Percentiles rank a stretch among this genome's conserved stretches.
Evolutionary conservation across 345 rosid species (phyloP).

Genomic region (Iberis pinnata): DNA sequence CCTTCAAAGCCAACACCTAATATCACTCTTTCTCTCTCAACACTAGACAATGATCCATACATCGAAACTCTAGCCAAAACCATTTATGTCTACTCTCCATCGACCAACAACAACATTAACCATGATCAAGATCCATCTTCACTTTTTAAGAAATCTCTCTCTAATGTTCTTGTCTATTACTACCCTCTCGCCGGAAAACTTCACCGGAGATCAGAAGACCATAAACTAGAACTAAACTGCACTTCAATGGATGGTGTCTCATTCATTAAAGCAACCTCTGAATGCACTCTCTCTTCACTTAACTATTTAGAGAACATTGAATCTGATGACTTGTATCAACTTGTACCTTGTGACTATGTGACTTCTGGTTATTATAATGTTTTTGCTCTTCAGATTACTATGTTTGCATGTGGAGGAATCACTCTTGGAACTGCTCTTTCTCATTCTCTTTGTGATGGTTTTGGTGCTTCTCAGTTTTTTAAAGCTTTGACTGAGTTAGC

Average conservation of each 20-base stretch:
- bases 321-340: conserved; percentile 22
- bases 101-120: background rate
- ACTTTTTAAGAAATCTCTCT: conserved; percentile 42
- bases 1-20: conserved; percentile 43
- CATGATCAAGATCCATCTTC: conserved; percentile 30
- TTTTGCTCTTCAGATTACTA: conserved; percentile 42
- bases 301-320: conserved; percentile 41
- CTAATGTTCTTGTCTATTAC: conserved; percentile 43
- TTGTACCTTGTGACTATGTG: conserved; percentile 26
- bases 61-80: conserved; percentile 40
- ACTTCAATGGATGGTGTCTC: conserved; percentile 42
- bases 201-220: conserved; percentile 33
- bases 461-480: conserved; percentile 48
- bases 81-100: conserved; percentile 36
- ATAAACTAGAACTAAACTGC: conserved; percentile 37
- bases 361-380: conserved; percentile 13
- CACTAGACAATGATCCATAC: conserved; percentile 46
- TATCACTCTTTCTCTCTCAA: conserved; percentile 42
- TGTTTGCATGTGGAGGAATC: conserved; percentile 51
- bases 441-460: conserved; percentile 55
- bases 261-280: conserved; percentile 35
- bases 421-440: conserved; percentile 50
- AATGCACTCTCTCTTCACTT: conserved; percentile 37
- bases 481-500: conserved; percentile 42
- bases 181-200: conserved; percentile 61